Conservation (phyloP, 208 protist species). For the Phytomonas sp. region DNA sequence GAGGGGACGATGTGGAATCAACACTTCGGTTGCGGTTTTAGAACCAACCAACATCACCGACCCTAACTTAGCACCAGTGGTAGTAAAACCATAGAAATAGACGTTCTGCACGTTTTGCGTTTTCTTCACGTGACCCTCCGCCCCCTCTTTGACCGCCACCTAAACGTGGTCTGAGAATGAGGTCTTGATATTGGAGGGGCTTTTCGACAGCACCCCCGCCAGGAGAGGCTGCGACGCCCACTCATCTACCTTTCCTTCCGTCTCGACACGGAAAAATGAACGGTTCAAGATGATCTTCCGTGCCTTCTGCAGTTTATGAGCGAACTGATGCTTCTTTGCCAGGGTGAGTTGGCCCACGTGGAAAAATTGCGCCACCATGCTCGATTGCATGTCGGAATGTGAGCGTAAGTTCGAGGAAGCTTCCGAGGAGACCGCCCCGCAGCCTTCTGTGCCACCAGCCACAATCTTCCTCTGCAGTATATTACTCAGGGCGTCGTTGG, state of each 20-base stretch:
- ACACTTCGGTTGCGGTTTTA: not conserved
- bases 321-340: not conserved
- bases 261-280: not conserved
- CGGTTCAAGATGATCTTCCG: not conserved
- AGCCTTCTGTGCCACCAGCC: not conserved
- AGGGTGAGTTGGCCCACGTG: not conserved
- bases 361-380: not conserved
- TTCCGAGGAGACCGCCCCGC: not conserved
- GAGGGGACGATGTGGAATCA: not conserved
- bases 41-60: not conserved
- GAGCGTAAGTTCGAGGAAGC: not conserved
- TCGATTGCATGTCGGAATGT: not conserved
- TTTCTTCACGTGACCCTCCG: not conserved
- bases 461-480: slow-evolving; percentile 6
- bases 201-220: not conserved
- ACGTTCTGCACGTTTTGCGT: not conserved
- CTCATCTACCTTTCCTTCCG: not conserved
- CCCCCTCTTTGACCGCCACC: not conserved
- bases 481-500: slow-evolving; percentile 45
- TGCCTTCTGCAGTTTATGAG: not conserved
- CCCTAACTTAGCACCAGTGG: not conserved
- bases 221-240: not conserved
- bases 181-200: not conserved
- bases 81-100: not conserved
- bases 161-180: not conserved